Percentiles rank a stretch among this genome's conserved stretches.
These are phyloP conservation scores for Gloeophyllum trabeum DNA, from an alignment of 768 basidiomycete species.

Conservation along the genomic window DNA sequence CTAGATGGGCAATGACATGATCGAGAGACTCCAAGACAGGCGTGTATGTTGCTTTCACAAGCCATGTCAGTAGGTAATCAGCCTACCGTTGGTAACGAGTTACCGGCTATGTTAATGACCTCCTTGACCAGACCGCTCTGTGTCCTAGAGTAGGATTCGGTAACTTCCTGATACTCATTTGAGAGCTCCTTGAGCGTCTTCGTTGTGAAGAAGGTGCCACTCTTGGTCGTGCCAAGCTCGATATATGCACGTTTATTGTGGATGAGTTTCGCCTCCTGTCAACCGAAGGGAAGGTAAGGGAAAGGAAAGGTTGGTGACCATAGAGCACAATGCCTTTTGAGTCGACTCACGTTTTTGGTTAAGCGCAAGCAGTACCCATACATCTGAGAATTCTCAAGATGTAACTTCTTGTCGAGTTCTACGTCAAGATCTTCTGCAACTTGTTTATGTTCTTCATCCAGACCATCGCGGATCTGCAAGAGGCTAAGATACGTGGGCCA, in stretches of 20 bases:
- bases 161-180: constrained; percentile 59
- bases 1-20: constrained; percentile 76
- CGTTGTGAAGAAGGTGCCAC: constrained; percentile 86
- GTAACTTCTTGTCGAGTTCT: constrained; percentile 90
- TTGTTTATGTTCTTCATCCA: constrained; percentile 71
- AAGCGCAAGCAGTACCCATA: constrained; percentile 92
- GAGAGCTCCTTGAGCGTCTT: constrained; percentile 57
- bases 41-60: constrained; percentile 72
- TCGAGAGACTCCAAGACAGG: constrained; percentile 82
- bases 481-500: neutral
- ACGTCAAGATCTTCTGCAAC: constrained; percentile 64
- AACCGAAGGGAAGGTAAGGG: too few species aligned
- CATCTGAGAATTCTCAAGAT: constrained; percentile 81
- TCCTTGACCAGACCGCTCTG: constrained; percentile 85
- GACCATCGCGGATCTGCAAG: constrained; percentile 51
- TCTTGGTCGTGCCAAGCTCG: constrained; percentile 78
- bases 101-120: constrained; percentile 86
- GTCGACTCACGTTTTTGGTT: constrained; percentile 68
- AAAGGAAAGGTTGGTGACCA: neutral
- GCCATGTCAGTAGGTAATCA: neutral
- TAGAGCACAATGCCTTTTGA: neutral
- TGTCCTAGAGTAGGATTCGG: constrained; percentile 56
- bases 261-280: constrained; percentile 77
- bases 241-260: constrained; percentile 56
- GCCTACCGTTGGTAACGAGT: neutral